A percentile compares a stretch with the other conserved stretches of the same genome.
These are phyloP conservation scores for Talaromyces wortmannii DNA, from an alignment of 495 filamentous ascomycete genomes.

Conservation along the genomic window DNA sequence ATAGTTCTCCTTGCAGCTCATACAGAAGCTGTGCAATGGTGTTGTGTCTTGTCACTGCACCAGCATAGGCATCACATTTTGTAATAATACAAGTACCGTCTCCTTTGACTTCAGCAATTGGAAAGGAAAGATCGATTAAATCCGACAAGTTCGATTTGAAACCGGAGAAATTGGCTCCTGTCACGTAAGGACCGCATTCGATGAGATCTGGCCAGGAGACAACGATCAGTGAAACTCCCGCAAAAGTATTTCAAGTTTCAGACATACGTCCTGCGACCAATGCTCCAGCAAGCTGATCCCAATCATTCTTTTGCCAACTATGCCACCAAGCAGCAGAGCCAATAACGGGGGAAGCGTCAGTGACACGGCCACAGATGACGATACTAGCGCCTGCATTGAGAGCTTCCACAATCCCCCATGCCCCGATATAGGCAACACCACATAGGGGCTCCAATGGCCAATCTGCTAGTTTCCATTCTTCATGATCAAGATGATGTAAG, in stretches of 20 bases:
- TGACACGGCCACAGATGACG: constrained; percentile 36
- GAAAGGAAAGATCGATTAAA: constrained; percentile 21
- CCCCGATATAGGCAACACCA: constrained; percentile 23
- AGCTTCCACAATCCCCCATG: constrained; percentile 25
- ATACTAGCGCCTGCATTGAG: constrained; percentile 38
- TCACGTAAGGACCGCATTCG: constrained; percentile 37
- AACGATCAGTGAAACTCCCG: too few species aligned
- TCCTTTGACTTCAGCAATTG: constrained; percentile 35
- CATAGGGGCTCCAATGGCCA: constrained; percentile 9
- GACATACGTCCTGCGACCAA: constrained; percentile 26
- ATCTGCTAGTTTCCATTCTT: constrained; percentile 3
- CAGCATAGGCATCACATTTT: not conserved
- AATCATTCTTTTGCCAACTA: constrained; percentile 17
- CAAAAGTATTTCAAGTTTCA: not conserved
- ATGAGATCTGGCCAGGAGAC: constrained; percentile 15
- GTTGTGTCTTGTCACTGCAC: constrained; percentile 23
- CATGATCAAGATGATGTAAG: constrained; percentile 7
- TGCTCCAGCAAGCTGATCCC: constrained; percentile 25
- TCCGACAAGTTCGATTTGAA: constrained; percentile 24
- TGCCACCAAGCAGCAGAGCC: constrained; percentile 34
- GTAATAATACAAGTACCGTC: constrained; percentile 24
- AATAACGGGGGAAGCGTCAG: constrained; percentile 34
- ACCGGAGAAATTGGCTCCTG: constrained; percentile 39
- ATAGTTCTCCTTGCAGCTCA: constrained; percentile 42
- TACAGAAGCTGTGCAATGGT: constrained; percentile 43